These are phyloP conservation scores for Globisporangium mamillatum DNA, from an alignment of 352 stramenopile genomes.

Conservation along the genomic window DNA sequence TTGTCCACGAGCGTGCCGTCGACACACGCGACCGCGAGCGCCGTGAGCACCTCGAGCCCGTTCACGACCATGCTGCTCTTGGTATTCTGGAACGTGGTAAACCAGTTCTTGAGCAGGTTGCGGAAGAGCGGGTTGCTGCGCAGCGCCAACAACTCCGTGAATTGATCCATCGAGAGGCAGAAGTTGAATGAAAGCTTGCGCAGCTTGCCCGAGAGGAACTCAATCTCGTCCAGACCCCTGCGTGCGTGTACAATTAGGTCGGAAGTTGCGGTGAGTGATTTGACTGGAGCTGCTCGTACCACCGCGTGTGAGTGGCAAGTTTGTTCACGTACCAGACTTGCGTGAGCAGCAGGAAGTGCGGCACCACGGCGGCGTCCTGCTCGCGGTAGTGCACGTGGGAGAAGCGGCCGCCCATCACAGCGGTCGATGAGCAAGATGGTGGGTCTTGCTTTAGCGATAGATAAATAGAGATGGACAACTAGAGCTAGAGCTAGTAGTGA, in stretches of 20 bases:
- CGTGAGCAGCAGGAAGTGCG: conserved; percentile 60
- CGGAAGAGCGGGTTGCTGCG: conserved; percentile 58
- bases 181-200: conserved; percentile 75
- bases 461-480: not conserved
- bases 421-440: not conserved
- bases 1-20: conserved; percentile 66
- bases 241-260: not conserved
- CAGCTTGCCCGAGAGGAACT: conserved; percentile 49
- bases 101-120: conserved; percentile 52
- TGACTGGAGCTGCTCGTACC: not conserved
- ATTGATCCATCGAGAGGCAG: conserved; percentile 59
- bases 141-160: conserved; percentile 60
- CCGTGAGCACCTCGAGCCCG: conserved; percentile 63
- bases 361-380: conserved; percentile 58
- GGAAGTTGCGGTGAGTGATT: too few species aligned
- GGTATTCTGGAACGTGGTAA: conserved; percentile 68
- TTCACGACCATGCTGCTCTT: conserved; percentile 59
- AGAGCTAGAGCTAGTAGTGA: not conserved
- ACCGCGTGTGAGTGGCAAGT: too few species aligned
- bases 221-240: conserved; percentile 56
- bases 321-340: conserved; percentile 48
- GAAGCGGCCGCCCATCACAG: conserved; percentile 62
- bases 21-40: conserved; percentile 42
- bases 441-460: not conserved
- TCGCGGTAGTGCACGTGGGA: conserved; percentile 74